Percentiles rank a stretch among this genome's conserved stretches.
These are phyloP conservation scores for Starmerella kuoi DNA, from an alignment of 805 yeast genomes.

Conservation along the genomic window DNA sequence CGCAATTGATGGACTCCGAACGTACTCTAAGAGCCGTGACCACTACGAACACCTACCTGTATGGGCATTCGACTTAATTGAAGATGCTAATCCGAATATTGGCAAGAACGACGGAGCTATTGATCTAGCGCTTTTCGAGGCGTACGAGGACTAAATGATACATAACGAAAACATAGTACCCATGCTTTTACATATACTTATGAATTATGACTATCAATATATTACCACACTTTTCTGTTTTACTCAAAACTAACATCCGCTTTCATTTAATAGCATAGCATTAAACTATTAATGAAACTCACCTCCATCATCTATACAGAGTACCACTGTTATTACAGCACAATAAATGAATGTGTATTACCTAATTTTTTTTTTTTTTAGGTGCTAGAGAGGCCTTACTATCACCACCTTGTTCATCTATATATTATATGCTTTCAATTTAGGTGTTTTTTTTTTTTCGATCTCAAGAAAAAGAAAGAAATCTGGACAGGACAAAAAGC, in stretches of 20 bases:
- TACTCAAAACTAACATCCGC: not conserved
- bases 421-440: no score
- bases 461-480: no score
- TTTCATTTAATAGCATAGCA: not conserved
- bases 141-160: constrained; percentile 33
- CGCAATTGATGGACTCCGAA: constrained; percentile 16
- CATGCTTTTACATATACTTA: constrained; percentile 1
- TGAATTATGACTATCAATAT: constrained; percentile 3
- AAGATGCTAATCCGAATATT: constrained; percentile 40
- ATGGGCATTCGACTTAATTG: constrained; percentile 46
- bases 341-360: no score
- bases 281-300: no score
- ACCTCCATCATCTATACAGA: no score
- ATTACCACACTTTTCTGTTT: not conserved
- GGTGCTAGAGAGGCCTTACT: no score
- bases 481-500: no score
- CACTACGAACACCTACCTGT: constrained; percentile 31
- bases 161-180: not conserved
- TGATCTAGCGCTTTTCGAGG: constrained; percentile 43
- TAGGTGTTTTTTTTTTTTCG: no score
- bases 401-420: no score
- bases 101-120: constrained; percentile 43
- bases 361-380: no score
- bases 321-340: no score
- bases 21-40: constrained; percentile 21